Evolutionary conservation across 352 stramenopile genomes (phyloP).

Genomic region (Hyaloperonospora brassicae): DNA sequence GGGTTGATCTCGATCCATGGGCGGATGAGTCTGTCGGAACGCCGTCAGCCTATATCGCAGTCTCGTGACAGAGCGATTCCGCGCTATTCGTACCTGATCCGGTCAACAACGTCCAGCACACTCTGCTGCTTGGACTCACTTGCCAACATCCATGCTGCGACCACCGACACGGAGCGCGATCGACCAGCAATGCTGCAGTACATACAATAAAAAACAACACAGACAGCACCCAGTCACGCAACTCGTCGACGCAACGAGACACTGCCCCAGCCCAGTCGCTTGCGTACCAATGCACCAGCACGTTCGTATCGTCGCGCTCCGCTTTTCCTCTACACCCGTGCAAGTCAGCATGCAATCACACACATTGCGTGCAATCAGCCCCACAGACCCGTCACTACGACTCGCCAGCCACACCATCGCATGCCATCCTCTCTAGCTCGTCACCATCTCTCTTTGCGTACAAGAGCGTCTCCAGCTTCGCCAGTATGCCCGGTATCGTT

Average conservation of each 20-base stretch:
- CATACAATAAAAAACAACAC: background rate
- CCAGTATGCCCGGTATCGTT: no score
- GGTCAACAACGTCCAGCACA: constrained; percentile 32
- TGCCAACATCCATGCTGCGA: constrained; percentile 48
- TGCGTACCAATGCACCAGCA: constrained; percentile 64
- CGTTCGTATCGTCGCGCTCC: constrained; percentile 29
- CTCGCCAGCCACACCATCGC: no score
- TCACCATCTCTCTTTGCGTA: no score
- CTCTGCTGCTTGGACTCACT: constrained; percentile 14
- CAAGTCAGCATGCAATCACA: background rate
- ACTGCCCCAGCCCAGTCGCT: no score
- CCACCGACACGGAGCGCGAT: constrained; percentile 47
- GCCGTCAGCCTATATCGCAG: background rate
- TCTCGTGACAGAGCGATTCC: background rate
- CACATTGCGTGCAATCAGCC: background rate
- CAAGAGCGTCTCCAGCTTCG: no score
- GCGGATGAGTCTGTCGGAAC: constrained; percentile 32
- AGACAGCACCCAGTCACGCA: background rate
- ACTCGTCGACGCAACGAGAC: no score
- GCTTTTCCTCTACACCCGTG: constrained; percentile 24
- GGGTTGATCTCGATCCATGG: constrained; percentile 68
- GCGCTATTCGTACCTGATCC: constrained; percentile 29
- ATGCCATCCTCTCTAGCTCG: no score
- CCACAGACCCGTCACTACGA: background rate
- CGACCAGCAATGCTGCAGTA: constrained; percentile 47